A percentile compares a stretch with the other conserved stretches of the same genome.
phyloP scores from a whole-genome alignment of 257 asterid genomes.

The Thymus mandschuricus region DNA sequence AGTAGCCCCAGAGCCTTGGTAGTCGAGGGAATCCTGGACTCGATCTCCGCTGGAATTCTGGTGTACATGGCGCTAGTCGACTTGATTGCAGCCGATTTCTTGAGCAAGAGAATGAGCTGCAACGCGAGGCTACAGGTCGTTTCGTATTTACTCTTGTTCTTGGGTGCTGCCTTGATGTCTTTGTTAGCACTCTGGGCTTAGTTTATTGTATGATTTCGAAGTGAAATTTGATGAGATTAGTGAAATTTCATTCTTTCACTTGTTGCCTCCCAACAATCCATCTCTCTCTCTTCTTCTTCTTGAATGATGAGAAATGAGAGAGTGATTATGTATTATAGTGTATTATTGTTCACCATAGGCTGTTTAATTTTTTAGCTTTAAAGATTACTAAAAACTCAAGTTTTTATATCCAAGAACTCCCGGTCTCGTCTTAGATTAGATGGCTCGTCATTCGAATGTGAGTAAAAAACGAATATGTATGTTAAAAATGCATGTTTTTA shows the following conservation, averaged over 20 bases:
- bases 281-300: neutral
- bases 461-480: no score
- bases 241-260: constrained; percentile 7
- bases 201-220: neutral
- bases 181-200: constrained; percentile 82
- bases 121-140: constrained; percentile 73
- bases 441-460: no score
- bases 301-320: neutral
- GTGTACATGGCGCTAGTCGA: constrained; percentile 95
- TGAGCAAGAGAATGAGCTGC: constrained; percentile 96
- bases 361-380: no score
- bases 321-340: neutral
- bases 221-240: neutral
- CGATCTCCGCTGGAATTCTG: constrained; percentile 89
- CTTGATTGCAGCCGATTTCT: constrained; percentile 89
- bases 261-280: neutral
- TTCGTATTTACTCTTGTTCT: constrained; percentile 73
- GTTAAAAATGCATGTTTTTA: no score
- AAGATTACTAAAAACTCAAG: no score
- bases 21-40: constrained; percentile 75
- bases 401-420: no score
- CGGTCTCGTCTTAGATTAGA: no score
- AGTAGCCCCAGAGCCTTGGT: constrained; percentile 76
- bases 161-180: constrained; percentile 90
- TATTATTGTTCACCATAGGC: no score